These are phyloP conservation scores for Phytophthora pini DNA, from an alignment of 352 stramenopile species.

Conservation along the genomic window DNA sequence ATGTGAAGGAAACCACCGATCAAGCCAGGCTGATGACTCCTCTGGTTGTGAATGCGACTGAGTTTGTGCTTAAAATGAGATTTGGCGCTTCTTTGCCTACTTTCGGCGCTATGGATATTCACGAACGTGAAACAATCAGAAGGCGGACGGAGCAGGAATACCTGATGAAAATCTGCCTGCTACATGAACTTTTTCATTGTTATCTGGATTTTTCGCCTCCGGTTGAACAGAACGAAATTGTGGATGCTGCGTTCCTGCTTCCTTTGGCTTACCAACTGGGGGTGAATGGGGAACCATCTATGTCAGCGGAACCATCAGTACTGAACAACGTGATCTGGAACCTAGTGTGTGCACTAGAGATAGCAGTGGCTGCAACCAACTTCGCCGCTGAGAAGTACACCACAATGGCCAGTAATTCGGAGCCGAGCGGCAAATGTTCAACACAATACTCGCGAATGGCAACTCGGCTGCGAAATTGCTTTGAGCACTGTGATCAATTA, in stretches of 20 bases:
- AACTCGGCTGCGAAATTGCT: constrained; percentile 49
- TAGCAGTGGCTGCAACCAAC: constrained; percentile 50
- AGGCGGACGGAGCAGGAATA: constrained; percentile 37
- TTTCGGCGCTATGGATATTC: constrained; percentile 14
- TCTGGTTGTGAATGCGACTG: constrained; percentile 44
- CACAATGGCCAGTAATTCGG: constrained; percentile 8
- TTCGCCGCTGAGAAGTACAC: constrained; percentile 35
- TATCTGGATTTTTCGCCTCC: constrained; percentile 47
- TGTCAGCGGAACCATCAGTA: constrained; percentile 19
- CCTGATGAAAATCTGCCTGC: constrained; percentile 51
- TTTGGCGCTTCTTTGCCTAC: constrained; percentile 27
- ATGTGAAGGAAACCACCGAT: background rate
- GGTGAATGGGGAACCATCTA: constrained; percentile 12
- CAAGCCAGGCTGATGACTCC: constrained; percentile 11
- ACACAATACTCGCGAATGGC: constrained; percentile 39
- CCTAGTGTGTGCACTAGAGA: constrained; percentile 54
- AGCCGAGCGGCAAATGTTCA: constrained; percentile 26
- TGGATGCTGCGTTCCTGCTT: constrained; percentile 61
- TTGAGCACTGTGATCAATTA: constrained; percentile 56
- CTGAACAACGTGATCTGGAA: constrained; percentile 55
- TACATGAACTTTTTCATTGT: constrained; percentile 55
- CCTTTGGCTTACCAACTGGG: constrained; percentile 26
- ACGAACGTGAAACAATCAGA: constrained; percentile 19
- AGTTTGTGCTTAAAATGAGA: constrained; percentile 54
- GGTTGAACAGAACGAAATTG: constrained; percentile 38